These are phyloP conservation scores for Magnusiomyces clavatus DNA, from an alignment of 1,139 yeast genomes.

Conservation along the genomic window DNA sequence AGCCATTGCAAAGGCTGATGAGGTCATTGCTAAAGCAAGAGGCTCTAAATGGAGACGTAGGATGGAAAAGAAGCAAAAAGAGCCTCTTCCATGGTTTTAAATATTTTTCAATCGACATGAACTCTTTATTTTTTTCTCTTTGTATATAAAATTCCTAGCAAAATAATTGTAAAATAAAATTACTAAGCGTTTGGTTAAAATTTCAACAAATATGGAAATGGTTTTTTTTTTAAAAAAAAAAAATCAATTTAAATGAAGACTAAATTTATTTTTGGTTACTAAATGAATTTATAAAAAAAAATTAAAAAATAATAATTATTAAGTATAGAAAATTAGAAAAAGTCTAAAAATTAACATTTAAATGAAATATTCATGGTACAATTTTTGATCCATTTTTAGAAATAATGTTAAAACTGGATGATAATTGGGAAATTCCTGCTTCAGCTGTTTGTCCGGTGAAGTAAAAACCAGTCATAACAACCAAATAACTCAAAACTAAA, in stretches of 20 bases:
- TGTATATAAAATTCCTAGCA: no score
- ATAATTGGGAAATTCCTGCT: slow-evolving; percentile 5
- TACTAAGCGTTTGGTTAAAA: no score
- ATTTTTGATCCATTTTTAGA: slow-evolving; percentile 1
- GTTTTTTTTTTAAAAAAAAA: no score
- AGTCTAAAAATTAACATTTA: neutral
- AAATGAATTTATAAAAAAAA: neutral
- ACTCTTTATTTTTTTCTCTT: no score
- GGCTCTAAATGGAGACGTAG: slow-evolving; percentile 36
- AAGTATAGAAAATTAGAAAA: neutral
- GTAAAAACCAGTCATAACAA: slow-evolving; percentile 76
- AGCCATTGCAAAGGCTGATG: slow-evolving; percentile 68
- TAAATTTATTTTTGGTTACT: no score
- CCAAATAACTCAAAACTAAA: slow-evolving; percentile 68
- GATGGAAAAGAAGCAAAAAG: slow-evolving; percentile 21
- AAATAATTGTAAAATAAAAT: no score
- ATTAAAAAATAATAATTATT: neutral
- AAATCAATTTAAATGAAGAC: no score
- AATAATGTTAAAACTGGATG: neutral
- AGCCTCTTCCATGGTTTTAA: slow-evolving; percentile 15
- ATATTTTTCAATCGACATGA: neutral
- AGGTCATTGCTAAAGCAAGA: slow-evolving; percentile 55
- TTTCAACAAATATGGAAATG: no score
- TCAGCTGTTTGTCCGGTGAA: slow-evolving; percentile 37
- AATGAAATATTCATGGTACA: neutral